A percentile compares a stretch with the other conserved stretches of the same genome.
Evolutionary conservation across 2,329 filamentous ascomycete genomes (phyloP).

Genomic region (Pyrenochaeta sp.): DNA sequence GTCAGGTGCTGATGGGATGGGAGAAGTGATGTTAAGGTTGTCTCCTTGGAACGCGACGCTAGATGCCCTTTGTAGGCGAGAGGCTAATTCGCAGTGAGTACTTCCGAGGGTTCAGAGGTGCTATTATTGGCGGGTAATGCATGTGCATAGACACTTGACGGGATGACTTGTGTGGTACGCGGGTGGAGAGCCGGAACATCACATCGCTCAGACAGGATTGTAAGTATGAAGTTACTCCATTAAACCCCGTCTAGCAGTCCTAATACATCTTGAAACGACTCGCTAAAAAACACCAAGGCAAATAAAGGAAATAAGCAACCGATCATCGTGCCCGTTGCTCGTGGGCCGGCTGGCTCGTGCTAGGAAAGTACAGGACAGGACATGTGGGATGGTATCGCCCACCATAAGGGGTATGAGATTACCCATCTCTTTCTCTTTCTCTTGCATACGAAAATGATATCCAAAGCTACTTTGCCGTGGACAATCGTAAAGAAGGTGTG

Average conservation of each 20-base stretch:
- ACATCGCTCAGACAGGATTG: background rate
- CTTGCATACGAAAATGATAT: no score
- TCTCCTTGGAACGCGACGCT: no score
- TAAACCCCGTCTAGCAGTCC: no score
- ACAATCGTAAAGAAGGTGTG: no score
- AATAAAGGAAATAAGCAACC: no score
- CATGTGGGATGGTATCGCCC: no score
- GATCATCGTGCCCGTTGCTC: no score
- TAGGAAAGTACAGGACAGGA: no score
- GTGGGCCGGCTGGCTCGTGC: no score
- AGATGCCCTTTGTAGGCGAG: background rate
- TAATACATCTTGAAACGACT: background rate
- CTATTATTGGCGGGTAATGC: background rate
- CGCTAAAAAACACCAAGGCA: background rate
- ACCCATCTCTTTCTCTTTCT: no score
- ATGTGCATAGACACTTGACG: background rate
- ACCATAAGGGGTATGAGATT: no score
- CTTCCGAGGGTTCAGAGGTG: background rate
- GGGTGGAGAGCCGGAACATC: constrained; percentile 16
- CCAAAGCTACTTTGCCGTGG: no score
- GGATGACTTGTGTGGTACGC: constrained; percentile 2
- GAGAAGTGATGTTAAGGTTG: background rate
- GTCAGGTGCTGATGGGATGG: background rate
- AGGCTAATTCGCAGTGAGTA: background rate
- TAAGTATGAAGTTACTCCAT: background rate